Base-by-base conservation (phyloP, 371 early-diverging fungal genomes). In the Mucor circinelloides region DNA sequence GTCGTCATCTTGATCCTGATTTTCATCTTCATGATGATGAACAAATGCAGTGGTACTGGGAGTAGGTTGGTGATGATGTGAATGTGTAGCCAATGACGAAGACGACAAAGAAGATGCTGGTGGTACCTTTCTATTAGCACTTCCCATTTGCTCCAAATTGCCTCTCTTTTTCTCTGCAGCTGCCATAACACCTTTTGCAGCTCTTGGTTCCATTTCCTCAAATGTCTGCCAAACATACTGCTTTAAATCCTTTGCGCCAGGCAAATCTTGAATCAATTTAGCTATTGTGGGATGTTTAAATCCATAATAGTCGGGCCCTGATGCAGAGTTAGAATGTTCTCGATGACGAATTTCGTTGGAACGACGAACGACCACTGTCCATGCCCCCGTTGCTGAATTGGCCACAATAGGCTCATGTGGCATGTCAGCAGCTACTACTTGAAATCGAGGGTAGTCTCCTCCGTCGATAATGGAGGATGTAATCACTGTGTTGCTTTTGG, bases 251-350 rank as follows among this genome's bases (percentile, higher is more conserved):
- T 87, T 80, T 2, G 91, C 91, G 21, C 89, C 88, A 0, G 93
- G 92, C 46, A 97, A 77, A 58, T 94, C 95, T 77, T 97, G 96
- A 42, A 97, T 93, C 77, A 94, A 77, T 67, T 90, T 93, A 12
- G 91, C 89, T 58, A 97, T 92, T 3, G 94, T 93, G 3, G 95
- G 93, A 52, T 94, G 91, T 36, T 95, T 88, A 64, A 96, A 92
- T 0, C 96, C 97, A 78, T 91, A 96, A 71, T 91, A 95, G 69
- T 97, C 97, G 1, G 96, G 96, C 3, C 97, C 97, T 10, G 90
- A 90, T 1, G 93, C 93, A 13, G 93, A 91, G 48, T 92, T 93
- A 30, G 91, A 90, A 67, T 91, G 91, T 32, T 90, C 91, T 3
- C 90, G 83, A 44, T 91, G 87, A 23, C 94, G 89, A 63, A 97